Evolutionary conservation across 2,329 filamentous ascomycete species (phyloP).

Genomic region (Escovopsis sp.): DNA sequence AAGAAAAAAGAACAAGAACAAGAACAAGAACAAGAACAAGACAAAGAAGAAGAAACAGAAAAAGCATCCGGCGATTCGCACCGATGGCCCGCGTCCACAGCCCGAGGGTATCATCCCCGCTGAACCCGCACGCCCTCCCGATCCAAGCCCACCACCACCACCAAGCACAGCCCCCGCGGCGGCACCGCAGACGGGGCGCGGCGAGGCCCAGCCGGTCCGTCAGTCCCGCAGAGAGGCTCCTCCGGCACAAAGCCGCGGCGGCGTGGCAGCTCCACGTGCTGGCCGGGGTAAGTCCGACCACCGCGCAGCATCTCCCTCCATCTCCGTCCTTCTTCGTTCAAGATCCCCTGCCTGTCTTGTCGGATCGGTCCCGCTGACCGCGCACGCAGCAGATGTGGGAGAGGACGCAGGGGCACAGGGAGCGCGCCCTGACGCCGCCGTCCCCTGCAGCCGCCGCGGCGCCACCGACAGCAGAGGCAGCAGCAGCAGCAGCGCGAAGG

Average conservation of each 20-base stretch:
- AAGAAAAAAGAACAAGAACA: slow-evolving; percentile 5
- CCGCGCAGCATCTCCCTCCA: no score
- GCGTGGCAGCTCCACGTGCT: slow-evolving; percentile 24
- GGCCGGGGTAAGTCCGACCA: not conserved
- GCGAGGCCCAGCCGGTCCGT: slow-evolving; percentile 9
- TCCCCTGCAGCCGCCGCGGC: not conserved
- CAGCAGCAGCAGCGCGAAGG: no score
- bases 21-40: not conserved
- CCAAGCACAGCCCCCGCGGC: not conserved
- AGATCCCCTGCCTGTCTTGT: no score
- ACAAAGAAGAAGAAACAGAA: not conserved
- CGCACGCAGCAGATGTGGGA: not conserved
- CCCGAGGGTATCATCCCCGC: slow-evolving; percentile 15
- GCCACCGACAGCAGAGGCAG: no score
- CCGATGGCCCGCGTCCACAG: slow-evolving; percentile 4
- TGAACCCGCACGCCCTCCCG: slow-evolving; percentile 12
- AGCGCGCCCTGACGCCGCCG: no score
- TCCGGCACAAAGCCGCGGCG: slow-evolving; percentile 27
- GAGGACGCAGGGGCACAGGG: not conserved
- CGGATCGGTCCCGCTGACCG: no score
- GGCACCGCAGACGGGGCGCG: no score
- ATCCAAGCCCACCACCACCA: not conserved
- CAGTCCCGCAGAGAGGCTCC: slow-evolving; percentile 26
- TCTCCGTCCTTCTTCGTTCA: no score
- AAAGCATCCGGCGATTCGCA: not conserved